Evolutionary conservation across 2,329 filamentous ascomycete species (phyloP), one percentile per base, ranked within the genome.

Genomic region (Zelopaecilomyces penicillatus): DNA sequence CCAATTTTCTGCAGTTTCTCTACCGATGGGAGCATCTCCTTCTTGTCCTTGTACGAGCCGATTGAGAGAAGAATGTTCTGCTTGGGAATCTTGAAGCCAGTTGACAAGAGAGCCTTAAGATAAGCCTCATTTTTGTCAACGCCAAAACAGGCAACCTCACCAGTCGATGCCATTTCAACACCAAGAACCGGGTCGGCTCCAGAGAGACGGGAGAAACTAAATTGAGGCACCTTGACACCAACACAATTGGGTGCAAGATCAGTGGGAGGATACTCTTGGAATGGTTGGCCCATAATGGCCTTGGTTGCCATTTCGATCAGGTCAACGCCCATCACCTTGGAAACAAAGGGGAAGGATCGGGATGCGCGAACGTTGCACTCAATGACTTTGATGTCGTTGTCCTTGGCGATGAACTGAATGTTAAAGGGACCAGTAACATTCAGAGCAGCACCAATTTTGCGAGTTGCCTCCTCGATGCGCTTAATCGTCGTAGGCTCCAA

Each of bases 301-400:
- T 94, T 95, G 55, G 93, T 97, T 29, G 93, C 93, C 87, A 98
- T 89, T 72, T 96, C 91, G 53, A 98, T 96, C 51, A 98, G 75
- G 62, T 98, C 91, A 42, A 96, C 87, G 42, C 90, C 90, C 87
- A 95, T 97, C 54, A 95, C 88, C 74, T 98, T 98, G 52, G 90
- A 96, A 11, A 97, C 90, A 61, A 98, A 98, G 50, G 93, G 93
- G 76, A 96, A 96, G 1, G 91, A 97, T 53, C 93, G 80, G 38
- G 93, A 96, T 11, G 93, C 93, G 51, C 93, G 84, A 49, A 97
- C 93, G 59, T 98, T 98, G 69, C 93, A 97, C 70, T 98, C 93
- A 52, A 98, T 98, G 54, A 98, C 93, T 75, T 97, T 97, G 74
- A 98, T 97, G 54, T 97, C 91, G 64, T 97, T 97, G 65, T 97